Evolutionary conservation across 139 green algal species (phyloP).

Genomic region (Chlamydomonas sphaeroides): DNA sequence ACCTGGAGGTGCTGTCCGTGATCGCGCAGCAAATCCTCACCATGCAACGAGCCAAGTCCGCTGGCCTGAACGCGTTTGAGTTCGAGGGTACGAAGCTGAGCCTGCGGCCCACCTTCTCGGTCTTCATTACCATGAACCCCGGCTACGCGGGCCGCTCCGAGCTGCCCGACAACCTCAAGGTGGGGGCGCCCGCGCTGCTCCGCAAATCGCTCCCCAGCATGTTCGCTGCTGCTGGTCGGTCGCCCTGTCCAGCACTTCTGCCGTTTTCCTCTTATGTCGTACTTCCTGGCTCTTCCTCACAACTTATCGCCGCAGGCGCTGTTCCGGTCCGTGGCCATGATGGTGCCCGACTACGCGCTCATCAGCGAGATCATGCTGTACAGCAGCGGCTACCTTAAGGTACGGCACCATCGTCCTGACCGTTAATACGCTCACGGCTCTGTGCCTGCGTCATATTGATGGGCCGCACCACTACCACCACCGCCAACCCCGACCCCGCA

Average conservation of each 20-base stretch:
- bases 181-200: no score
- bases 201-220: not conserved
- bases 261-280: no score
- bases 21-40: slow-evolving; percentile 87
- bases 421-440: no score
- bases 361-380: slow-evolving; percentile 88
- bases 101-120: slow-evolving; percentile 74
- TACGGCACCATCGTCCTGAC: no score
- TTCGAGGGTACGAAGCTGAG: slow-evolving; percentile 84
- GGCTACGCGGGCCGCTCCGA: slow-evolving; percentile 74
- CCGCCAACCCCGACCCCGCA: no score
- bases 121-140: slow-evolving; percentile 94
- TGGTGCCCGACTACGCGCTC: slow-evolving; percentile 87
- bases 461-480: no score
- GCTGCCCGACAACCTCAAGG: slow-evolving; percentile 87
- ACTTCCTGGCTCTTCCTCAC: not conserved
- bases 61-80: slow-evolving; percentile 77
- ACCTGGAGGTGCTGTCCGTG: slow-evolving; percentile 77
- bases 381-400: slow-evolving; percentile 68
- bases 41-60: slow-evolving; percentile 84
- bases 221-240: no score
- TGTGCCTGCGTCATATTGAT: not conserved
- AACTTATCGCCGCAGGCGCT: slow-evolving; percentile 39
- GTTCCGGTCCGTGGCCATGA: slow-evolving; percentile 83
- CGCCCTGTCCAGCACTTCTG: no score